phyloP scores from a whole-genome alignment of 768 basidiomycete species.

The Kwoniella heveanensis region DNA sequence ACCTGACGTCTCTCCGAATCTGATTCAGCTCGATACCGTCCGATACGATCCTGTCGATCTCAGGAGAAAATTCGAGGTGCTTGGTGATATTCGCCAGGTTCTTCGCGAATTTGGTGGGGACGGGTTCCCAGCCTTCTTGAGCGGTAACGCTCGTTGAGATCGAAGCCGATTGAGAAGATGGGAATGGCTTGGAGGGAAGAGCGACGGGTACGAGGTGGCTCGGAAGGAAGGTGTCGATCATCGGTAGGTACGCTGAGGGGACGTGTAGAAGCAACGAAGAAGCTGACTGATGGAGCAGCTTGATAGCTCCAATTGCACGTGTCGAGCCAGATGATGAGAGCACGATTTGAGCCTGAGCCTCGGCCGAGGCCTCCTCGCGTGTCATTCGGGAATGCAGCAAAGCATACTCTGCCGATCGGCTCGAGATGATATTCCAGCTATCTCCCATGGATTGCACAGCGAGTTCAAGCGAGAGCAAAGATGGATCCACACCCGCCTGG shows the following conservation, averaged over 20 bases:
- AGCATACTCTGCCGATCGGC: constrained; percentile 4
- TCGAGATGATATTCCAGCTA: constrained; percentile 17
- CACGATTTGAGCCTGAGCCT: constrained; percentile 4
- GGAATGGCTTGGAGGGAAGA: constrained; percentile 61
- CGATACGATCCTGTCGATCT: constrained; percentile 68
- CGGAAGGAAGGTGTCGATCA: constrained; percentile 68
- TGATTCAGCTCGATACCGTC: constrained; percentile 66
- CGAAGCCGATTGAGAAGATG: not conserved
- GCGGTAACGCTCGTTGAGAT: not conserved
- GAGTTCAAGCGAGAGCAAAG: not conserved
- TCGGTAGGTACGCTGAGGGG: constrained; percentile 33
- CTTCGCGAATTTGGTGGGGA: constrained; percentile 63
- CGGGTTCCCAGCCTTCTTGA: constrained; percentile 57
- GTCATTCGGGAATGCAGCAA: not conserved
- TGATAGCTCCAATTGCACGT: too few relatives aligned
- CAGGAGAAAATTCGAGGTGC: constrained; percentile 68
- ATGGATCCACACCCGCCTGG: constrained; percentile 54
- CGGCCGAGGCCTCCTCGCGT: not conserved
- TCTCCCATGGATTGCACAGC: not conserved
- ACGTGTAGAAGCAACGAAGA: constrained; percentile 50
- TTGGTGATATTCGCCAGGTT: constrained; percentile 65
- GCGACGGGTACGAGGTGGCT: constrained; percentile 71
- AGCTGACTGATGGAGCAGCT: constrained; percentile 32
- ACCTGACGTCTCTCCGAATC: constrained; percentile 72
- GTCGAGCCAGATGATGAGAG: not conserved